Evolutionary conservation across 2,329 filamentous ascomycete genomes (phyloP), one percentile per base, ranked within the genome.

Genomic region (Aspergillus aculeatinus): DNA sequence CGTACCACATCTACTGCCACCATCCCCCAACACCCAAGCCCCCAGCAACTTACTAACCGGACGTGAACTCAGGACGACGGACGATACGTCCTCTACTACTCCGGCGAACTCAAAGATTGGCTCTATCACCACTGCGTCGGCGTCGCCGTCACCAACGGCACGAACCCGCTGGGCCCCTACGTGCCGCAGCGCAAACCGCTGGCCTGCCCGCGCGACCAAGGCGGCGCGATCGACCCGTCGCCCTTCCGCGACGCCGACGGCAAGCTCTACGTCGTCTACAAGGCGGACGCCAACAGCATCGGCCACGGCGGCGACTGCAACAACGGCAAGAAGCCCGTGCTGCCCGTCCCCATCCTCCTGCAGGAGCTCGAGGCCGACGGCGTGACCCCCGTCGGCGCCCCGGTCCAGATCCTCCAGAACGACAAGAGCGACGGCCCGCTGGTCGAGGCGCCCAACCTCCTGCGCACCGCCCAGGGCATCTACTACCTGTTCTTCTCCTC

Each of bases 401-500:
- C 83, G 1, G 71, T 81, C n/a, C 82, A 84, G 57, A 85, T 87
- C 60, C 77, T 85, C 42, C 84, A 88, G 50, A 77, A 87, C 5
- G 83, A 87, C 51, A 82, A 85, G 25, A 76, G 82, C 6, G 86
- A 89, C 62, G 82, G 85, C 0, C 84, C 85, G 9, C 74, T 88
- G 1, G 79, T 88, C 39, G 86, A 89, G 74, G 86, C 85, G 11
- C 86, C 86, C 0, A 77, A 78, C 55, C 72, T 85, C 48, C 67
- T 76, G 53, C 74, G 75, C 1, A 74, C 78, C 10, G 42, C 68
- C 12, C 25, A 33, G 11, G 71, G 70, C 21, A 72, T 77, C 14
- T 88, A 87, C 66, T 78, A 85, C 57, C 74, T 89, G 50, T 87
- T 87, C 71, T 89, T 83, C 73, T 85, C 83, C 65, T 83, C 81